Evolutionary conservation across 805 yeast genomes (phyloP), one percentile per base, ranked within the genome.

Genomic region (Yarrowia sp.): DNA sequence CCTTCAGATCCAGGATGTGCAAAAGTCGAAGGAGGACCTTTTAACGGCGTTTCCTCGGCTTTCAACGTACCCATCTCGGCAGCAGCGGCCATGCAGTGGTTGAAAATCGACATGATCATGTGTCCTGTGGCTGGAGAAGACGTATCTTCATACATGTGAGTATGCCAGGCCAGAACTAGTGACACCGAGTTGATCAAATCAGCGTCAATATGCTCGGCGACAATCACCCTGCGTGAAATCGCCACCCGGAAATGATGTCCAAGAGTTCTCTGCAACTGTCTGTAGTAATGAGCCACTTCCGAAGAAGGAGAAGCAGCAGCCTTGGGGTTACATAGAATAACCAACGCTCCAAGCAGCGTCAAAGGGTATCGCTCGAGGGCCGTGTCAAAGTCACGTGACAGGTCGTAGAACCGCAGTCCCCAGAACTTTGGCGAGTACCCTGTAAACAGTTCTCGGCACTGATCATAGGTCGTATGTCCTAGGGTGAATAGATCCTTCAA

Each of bases 61-160:
- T 58, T 58, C 15, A 55, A 31, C 3, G 47, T 55, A 33, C 64
- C 64, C 64, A 58, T 58, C 14, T 58, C 64, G 4, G 64, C 64
- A 11, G 64, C 64, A 8, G 41, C 22, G 14, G 64, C 50, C 64
- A 58, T 43, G 35, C 64, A 58, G 51, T 58, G 64, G 43, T 44
- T 58, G 43, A 58, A 43, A 43, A 58, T 58, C 13, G 64, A 58
- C 51, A 58, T 58, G 50, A 58, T 44, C 64, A 58, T 58, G 51
- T 58, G 64, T 2, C 64, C 64, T 0, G 64, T 58, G 6, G 64
- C 41, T 7, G 64, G 64, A 31, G 51, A 43, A 9, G 50, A 43
- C 2, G 64, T 43, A 11, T 58, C 64, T 18, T 58, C 51, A n/a
- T 28, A 58, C 64, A 58, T 58, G 51, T 58, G 64, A 5, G 64